Percentiles rank a stretch among this genome's conserved stretches.
These are phyloP conservation scores for Oryza meridionalis DNA, from an alignment of 176 grass and related monocot genomes.

Conservation along the genomic window DNA sequence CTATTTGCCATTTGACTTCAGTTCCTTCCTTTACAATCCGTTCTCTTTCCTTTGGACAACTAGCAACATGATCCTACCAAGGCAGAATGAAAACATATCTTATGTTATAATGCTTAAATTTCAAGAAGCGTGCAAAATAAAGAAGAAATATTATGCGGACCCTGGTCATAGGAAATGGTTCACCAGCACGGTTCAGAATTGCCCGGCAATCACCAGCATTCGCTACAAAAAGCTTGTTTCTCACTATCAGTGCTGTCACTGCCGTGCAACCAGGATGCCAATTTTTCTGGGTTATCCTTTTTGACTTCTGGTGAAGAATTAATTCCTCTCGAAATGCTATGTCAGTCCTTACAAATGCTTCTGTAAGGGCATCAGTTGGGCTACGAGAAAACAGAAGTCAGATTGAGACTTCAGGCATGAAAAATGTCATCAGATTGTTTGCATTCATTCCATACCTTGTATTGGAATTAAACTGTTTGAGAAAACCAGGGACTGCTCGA, in stretches of 20 bases:
- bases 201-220: conserved; percentile 98
- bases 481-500: conserved; percentile 78
- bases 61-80: conserved; percentile 90
- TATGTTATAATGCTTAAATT: conserved; percentile 15
- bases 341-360: conserved; percentile 84
- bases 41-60: conserved; percentile 76
- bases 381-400: conserved; percentile 56
- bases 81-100: conserved; percentile 35
- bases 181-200: conserved; percentile 73
- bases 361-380: conserved; percentile 66
- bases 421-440: conserved; percentile 29
- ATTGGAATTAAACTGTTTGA: conserved; percentile 53
- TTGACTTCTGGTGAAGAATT: conserved; percentile 65
- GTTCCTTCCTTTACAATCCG: conserved; percentile 75
- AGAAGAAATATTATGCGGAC: conserved; percentile 45
- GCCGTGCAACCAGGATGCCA: conserved; percentile 98
- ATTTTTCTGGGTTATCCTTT: conserved; percentile 70
- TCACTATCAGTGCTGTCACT: conserved; percentile 71
- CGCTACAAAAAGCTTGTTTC: conserved; percentile 90
- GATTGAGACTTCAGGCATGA: conserved; percentile 20
- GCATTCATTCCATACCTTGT: conserved; percentile 60
- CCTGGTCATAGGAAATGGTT: conserved; percentile 84
- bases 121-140: conserved; percentile 6
- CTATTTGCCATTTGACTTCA: conserved; percentile 96
- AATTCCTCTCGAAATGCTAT: conserved; percentile 81